A percentile compares a stretch with the other conserved stretches of the same genome.
Evolutionary conservation across 208 protist species (phyloP).

Genomic region (Phytomonas francai): DNA sequence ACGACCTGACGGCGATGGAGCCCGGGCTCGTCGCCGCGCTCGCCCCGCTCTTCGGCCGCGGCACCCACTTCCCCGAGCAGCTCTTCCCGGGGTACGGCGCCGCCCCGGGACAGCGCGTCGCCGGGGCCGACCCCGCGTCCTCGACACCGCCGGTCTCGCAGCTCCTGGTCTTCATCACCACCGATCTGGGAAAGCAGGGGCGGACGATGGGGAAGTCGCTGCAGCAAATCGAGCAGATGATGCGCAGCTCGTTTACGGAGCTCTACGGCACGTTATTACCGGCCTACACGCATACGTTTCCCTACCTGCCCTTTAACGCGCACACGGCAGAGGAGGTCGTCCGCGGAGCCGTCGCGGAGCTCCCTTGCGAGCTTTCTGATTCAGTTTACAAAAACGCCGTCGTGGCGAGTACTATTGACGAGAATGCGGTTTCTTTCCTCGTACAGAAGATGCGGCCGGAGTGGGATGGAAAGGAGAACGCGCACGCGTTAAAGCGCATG

Average conservation of each 20-base stretch:
- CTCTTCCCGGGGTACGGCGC: constrained; percentile 8
- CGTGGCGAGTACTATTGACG: constrained; percentile 36
- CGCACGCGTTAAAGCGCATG: constrained; percentile 43
- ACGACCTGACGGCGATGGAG: constrained; percentile 62
- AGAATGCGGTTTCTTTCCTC: constrained; percentile 44
- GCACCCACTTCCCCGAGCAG: constrained; percentile 57
- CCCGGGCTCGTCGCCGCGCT: constrained; percentile 39
- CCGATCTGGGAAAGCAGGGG: constrained; percentile 77
- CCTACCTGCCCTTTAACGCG: constrained; percentile 43
- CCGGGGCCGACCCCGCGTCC: background rate
- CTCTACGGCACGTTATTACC: constrained; percentile 65
- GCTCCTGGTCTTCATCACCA: constrained; percentile 65
- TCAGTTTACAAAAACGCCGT: background rate
- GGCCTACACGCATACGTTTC: constrained; percentile 53
- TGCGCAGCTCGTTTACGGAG: constrained; percentile 43
- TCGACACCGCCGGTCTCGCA: constrained; percentile 31
- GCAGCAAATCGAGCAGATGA: constrained; percentile 47
- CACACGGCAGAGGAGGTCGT: constrained; percentile 46
- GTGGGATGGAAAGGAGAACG: constrained; percentile 65
- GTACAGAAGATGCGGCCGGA: constrained; percentile 29
- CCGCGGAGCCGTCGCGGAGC: constrained; percentile 24
- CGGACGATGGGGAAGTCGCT: constrained; percentile 56
- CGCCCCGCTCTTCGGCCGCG: constrained; percentile 64
- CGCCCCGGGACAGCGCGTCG: background rate
- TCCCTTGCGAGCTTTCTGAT: constrained; percentile 35